Evolutionary conservation across 2,329 filamentous ascomycete genomes (phyloP).

Genomic region (Colletotrichum australisinense): DNA sequence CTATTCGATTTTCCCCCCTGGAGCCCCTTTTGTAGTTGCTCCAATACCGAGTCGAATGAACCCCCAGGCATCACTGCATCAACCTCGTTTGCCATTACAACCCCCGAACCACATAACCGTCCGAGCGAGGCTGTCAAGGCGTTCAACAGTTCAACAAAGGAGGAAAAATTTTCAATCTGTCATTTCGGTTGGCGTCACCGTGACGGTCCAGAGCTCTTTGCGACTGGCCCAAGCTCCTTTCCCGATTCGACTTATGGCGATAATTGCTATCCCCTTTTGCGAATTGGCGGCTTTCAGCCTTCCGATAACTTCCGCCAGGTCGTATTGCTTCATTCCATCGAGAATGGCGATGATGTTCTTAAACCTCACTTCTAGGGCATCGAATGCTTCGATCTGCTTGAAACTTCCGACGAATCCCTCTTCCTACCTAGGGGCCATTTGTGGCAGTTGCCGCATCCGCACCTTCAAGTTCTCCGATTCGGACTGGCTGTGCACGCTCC

Average conservation of each 20-base stretch:
- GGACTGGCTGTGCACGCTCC: background rate
- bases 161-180: background rate
- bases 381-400: background rate
- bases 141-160: background rate
- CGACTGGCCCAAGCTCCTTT: slow-evolving; percentile 30
- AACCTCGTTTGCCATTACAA: background rate
- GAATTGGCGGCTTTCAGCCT: background rate
- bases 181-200: slow-evolving; percentile 23
- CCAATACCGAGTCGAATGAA: background rate
- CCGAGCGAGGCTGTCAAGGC: background rate
- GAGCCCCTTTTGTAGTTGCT: background rate
- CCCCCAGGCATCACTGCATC: slow-evolving; percentile 1
- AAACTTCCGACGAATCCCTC: background rate
- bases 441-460: no score
- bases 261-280: slow-evolving; percentile 1
- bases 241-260: slow-evolving; percentile 3
- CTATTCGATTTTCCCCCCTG: background rate
- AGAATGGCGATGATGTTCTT: background rate
- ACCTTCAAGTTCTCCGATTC: no score
- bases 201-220: background rate
- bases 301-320: slow-evolving; percentile 1
- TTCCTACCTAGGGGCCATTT: no score
- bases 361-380: background rate
- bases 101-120: background rate
- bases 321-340: background rate